phyloP scores from a whole-genome alignment of 139 green algal species.

The Micractinium conductrix region DNA sequence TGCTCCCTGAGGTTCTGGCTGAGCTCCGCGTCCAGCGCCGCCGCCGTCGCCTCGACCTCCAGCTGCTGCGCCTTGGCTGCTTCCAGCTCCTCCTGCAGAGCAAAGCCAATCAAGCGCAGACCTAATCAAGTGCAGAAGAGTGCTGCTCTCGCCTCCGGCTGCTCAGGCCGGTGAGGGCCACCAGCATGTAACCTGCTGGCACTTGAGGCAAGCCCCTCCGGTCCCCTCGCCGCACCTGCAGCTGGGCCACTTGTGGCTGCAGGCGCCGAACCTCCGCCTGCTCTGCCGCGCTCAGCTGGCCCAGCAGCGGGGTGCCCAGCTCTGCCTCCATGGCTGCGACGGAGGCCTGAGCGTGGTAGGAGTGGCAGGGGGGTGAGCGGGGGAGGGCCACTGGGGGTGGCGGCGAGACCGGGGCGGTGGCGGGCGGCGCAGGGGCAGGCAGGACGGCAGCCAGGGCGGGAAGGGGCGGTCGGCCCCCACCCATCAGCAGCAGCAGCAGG shows the following conservation, averaged over 20 bases:
- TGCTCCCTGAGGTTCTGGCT: constrained; percentile 62
- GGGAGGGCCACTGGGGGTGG: too few species aligned
- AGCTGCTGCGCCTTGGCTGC: constrained; percentile 17
- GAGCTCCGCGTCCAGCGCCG: constrained; percentile 58
- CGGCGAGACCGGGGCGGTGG: too few species aligned
- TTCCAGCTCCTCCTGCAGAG: constrained; percentile 43
- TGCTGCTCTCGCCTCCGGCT: too few species aligned
- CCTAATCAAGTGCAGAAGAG: too few species aligned
- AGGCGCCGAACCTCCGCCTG: constrained; percentile 65
- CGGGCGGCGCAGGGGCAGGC: background rate
- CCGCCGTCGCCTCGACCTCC: constrained; percentile 45
- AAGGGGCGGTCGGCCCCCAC: too few species aligned
- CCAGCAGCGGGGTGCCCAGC: constrained; percentile 64
- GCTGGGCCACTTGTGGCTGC: constrained; percentile 44
- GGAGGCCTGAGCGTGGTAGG: background rate
- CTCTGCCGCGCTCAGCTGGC: constrained; percentile 71
- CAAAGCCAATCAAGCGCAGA: too few species aligned
- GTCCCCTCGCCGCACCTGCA: constrained; percentile 29
- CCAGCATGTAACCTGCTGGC: too few species aligned
- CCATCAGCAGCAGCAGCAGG: too few species aligned
- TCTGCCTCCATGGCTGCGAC: constrained; percentile 39
- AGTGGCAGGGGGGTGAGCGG: too few species aligned
- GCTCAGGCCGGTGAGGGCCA: background rate
- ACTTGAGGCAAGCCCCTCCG: background rate
- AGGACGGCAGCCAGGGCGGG: background rate